These are phyloP conservation scores for Fragosphaeria purpurea DNA, from an alignment of 2,329 filamentous ascomycete genomes.

Conservation along the genomic window DNA sequence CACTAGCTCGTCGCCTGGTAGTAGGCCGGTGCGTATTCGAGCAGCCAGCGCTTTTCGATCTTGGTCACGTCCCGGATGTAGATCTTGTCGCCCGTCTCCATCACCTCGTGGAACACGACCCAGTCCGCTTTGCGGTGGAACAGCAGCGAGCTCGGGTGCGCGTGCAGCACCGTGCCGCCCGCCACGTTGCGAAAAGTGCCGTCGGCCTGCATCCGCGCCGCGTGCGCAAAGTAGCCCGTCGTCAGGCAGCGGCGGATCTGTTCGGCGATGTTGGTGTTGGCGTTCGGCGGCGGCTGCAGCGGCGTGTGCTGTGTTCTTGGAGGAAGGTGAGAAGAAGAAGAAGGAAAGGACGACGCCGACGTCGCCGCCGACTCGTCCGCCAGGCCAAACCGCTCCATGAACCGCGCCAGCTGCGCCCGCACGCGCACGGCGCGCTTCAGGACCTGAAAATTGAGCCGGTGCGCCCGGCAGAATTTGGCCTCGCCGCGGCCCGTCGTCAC, in stretches of 20 bases:
- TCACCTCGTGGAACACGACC: constrained; percentile 89
- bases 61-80: constrained; percentile 89
- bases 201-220: constrained; percentile 86
- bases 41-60: constrained; percentile 84
- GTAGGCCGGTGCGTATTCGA: constrained; percentile 79
- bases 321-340: no score
- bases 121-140: constrained; percentile 95
- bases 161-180: constrained; percentile 66
- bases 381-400: constrained; percentile 77
- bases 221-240: constrained; percentile 85
- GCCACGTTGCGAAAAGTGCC: constrained; percentile 82
- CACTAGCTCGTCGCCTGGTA: constrained; percentile 39
- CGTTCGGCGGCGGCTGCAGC: no score
- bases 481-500: constrained; percentile 75
- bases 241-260: constrained; percentile 78
- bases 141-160: constrained; percentile 86
- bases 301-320: constrained; percentile 14
- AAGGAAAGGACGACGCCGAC: no score
- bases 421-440: constrained; percentile 77
- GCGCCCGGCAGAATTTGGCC: constrained; percentile 74
- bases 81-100: constrained; percentile 80
- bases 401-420: constrained; percentile 73
- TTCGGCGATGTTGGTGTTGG: constrained; percentile 41
- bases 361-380: constrained; percentile 31
- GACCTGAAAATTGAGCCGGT: constrained; percentile 78